Evolutionary conservation across 164 flowering plant species (phyloP).

Genomic region (Macadamia integrifolia): DNA sequence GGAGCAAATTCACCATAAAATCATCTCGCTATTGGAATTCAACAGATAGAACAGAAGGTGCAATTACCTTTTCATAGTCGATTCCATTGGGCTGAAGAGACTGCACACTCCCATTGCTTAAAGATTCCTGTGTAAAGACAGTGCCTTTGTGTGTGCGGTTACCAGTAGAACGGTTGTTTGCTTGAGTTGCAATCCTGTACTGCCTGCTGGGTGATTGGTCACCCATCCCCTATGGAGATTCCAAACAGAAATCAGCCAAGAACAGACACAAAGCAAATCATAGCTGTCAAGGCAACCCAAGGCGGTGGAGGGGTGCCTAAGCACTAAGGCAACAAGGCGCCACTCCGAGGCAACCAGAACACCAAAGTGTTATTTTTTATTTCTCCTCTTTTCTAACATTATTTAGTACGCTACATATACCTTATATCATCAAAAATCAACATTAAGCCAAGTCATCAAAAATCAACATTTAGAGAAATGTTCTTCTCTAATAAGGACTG

Average conservation of each 20-base stretch:
- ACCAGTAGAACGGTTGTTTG: constrained; percentile 36
- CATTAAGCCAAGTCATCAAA: too few relatives aligned
- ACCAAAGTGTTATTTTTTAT: too few relatives aligned
- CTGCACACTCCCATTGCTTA: constrained; percentile 46
- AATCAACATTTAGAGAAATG: too few relatives aligned
- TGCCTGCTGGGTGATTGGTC: constrained; percentile 50
- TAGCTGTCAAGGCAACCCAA: neutral
- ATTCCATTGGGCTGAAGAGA: constrained; percentile 16
- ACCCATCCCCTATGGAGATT: constrained; percentile 40
- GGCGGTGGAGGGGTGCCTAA: too few relatives aligned
- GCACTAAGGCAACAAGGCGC: too few relatives aligned
- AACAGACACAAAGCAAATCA: constrained; percentile 9
- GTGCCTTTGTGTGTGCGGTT: constrained; percentile 39
- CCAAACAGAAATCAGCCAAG: constrained; percentile 16
- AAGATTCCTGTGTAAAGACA: constrained; percentile 33
- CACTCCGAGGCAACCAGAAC: too few relatives aligned
- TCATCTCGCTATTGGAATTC: neutral
- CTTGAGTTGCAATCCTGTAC: constrained; percentile 30
- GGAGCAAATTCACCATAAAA: constrained; percentile 1
- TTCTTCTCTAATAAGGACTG: too few relatives aligned
- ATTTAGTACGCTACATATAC: neutral
- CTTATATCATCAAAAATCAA: too few relatives aligned
- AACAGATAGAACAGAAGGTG: constrained; percentile 7
- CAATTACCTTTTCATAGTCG: constrained; percentile 38
- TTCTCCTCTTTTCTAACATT: too few relatives aligned